Evolutionary conservation across 192 early-diverging fungal genomes (phyloP), one percentile per base, ranked within the genome.

Genomic region (Funneliformis geosporum): DNA sequence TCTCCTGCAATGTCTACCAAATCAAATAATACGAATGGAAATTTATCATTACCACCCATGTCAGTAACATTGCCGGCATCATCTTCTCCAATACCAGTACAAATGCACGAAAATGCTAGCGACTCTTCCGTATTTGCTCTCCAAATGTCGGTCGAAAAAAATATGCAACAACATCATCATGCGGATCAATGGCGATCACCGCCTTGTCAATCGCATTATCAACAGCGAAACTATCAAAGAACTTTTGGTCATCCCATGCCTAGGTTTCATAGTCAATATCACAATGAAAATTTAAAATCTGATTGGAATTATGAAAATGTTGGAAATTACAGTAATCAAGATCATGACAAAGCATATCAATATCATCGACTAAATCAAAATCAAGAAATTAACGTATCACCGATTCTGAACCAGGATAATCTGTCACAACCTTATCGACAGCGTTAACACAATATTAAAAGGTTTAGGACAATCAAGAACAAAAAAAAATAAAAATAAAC

Each of bases 281-380:
- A 23, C n/a, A n/a, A n/a, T 33, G 62, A 65, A 65, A 65, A 65
- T 65, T 28, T 65, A 28, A 28, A 65, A n/a, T n/a, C n/a, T n/a
- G n/a, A n/a, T 65, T 65, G 62, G 62, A 65, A 28, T 65, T 4
- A 14, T 61, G 18, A 6, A 4, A 27, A 27, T 14, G 27, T 28
- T 33, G 28, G 28, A 21, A 21, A 65, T 65, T 25, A 21, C n/a
- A 8, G 25, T 61, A 2, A 21, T 61, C 5, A 65, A 28, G 8
- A 65, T 28, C 6, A 28, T 14, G 12, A 65, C 47, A 11, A 9
- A 50, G 10, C 10, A 50, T 50, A 16, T 14, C 12, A 5, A 43
- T 8, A 43, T 43, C n/a, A n/a, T n/a, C n/a, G n/a, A n/a, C n/a
- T n/a, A n/a, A n/a, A n/a, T n/a, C n/a, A n/a, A n/a, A n/a, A n/a